Conservation (phyloP, 106 monocot genomes). For the Agapanthus africanus region DNA sequence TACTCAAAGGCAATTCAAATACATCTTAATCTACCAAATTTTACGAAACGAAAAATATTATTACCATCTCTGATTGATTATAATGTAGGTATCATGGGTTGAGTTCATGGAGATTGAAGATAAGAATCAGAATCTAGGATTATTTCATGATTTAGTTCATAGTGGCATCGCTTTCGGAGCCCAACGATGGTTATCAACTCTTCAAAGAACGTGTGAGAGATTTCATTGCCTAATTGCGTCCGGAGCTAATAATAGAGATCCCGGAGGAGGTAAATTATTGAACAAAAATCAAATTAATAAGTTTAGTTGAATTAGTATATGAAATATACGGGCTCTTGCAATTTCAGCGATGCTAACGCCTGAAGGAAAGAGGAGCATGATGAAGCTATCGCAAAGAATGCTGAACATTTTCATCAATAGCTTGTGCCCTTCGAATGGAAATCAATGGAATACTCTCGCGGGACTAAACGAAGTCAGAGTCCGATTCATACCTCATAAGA, state of each 20-base stretch:
- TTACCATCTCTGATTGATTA: background rate
- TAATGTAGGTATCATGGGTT: slow-evolving; percentile 49
- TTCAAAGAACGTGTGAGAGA: slow-evolving; percentile 42
- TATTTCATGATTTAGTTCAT: slow-evolving; percentile 40
- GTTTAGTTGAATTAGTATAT: background rate
- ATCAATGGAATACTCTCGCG: slow-evolving; percentile 32
- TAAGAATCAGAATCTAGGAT: slow-evolving; percentile 18
- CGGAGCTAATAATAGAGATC: slow-evolving; percentile 20
- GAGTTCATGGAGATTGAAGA: slow-evolving; percentile 61
- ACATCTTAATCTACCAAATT: background rate
- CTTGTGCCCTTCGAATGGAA: slow-evolving; percentile 31
- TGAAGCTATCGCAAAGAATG: slow-evolving; percentile 77
- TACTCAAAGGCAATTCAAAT: slow-evolving; percentile 54
- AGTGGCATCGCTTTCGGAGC: slow-evolving; percentile 62
- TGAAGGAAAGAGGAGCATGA: slow-evolving; percentile 56
- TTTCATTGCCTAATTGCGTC: slow-evolving; percentile 26
- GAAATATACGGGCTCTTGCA: no score
- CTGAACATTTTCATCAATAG: slow-evolving; percentile 50
- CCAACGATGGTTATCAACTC: slow-evolving; percentile 11
- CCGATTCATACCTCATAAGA: slow-evolving; percentile 37
- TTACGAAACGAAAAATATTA: background rate
- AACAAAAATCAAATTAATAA: slow-evolving; percentile 3
- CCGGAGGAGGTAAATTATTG: background rate
- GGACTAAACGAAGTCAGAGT: slow-evolving; percentile 47
- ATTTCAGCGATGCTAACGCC: slow-evolving; percentile 23